phyloP scores from a whole-genome alignment of 257 asterid genomes.

The Fraxinus cuspidata region DNA sequence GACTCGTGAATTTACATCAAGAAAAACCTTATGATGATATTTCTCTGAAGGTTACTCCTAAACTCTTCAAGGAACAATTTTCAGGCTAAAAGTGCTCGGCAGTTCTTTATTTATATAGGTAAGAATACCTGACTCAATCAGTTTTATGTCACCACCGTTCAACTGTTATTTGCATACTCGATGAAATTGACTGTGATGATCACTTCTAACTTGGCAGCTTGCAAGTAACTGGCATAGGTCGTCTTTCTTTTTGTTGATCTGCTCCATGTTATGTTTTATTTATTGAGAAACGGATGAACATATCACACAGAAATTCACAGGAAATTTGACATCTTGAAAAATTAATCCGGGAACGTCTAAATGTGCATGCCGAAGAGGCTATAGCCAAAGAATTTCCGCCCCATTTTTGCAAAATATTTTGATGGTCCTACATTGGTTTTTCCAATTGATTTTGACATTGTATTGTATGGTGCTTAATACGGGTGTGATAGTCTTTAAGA shows the following conservation, averaged over 20 bases:
- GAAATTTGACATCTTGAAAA: background rate
- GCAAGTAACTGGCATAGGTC: background rate
- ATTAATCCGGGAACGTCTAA: too few relatives aligned
- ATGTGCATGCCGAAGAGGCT: too few relatives aligned
- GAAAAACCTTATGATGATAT: constrained; percentile 57
- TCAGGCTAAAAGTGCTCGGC: constrained; percentile 27
- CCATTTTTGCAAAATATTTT: too few relatives aligned
- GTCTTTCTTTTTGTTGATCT: background rate
- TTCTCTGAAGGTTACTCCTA: constrained; percentile 53
- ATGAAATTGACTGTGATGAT: background rate
- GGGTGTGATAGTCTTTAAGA: background rate
- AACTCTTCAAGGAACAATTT: constrained; percentile 58
- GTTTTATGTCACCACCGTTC: background rate
- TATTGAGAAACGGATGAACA: background rate
- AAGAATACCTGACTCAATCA: background rate
- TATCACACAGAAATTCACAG: background rate
- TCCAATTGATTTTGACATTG: background rate
- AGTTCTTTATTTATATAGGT: constrained; percentile 36
- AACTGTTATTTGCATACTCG: background rate
- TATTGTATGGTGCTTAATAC: background rate
- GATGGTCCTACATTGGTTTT: background rate
- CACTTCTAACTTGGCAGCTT: background rate
- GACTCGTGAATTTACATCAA: constrained; percentile 58
- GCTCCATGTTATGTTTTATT: background rate
- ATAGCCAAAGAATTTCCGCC: too few relatives aligned